Evolutionary conservation across 140 eudicot genomes (phyloP), one percentile per base, ranked within the genome.

Genomic region (Senecio squalidus): DNA sequence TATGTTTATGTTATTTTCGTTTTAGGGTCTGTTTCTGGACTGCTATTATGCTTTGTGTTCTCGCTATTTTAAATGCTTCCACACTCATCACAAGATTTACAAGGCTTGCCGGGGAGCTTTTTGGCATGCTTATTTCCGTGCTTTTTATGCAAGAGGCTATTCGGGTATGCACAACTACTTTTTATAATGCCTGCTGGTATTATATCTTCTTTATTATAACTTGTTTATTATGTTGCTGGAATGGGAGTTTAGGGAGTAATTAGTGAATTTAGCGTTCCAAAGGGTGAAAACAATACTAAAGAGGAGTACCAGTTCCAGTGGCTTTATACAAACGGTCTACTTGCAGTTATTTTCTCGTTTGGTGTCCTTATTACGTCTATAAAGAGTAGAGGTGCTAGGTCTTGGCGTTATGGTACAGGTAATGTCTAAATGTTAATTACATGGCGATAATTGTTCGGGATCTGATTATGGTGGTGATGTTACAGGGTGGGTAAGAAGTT

Each of bases 21-120:
- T 2, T 82, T 29, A 89, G 97, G 97, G 89, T 89, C n/a, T 92
- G 98, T 70, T 71, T 92, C 15, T 92, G 98, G 98, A 87, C 98
- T 33, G 81, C 96, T 28, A 23, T 92, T 39, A 26, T 87, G 62
- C 47, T 92, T 70, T 71, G 82, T 71, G 74, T 84, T 70, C 95
- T 92, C 49, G 95, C 98, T 40, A 74, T 84, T 44, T 80, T 92
- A 78, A 87, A 87, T 63, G 98, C 95, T 40, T 82, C 85, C 70
- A 77, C 75, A 15, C 77, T 92, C 63, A 77, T 92, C 73, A 66
- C 75, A 59, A 81, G 92, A 76, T 92, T 92, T 38, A 92, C 98
- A 22, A 81, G 98, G 84, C 59, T 92, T 22, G 98, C 96, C 1
- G 96, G 96, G 64, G 98, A 92, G 76, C 89, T 87, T 55, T 92